Evolutionary conservation across 768 basidiomycete genomes (phyloP), one percentile per base, ranked within the genome.

Genomic region (Lactifluus pinguis): DNA sequence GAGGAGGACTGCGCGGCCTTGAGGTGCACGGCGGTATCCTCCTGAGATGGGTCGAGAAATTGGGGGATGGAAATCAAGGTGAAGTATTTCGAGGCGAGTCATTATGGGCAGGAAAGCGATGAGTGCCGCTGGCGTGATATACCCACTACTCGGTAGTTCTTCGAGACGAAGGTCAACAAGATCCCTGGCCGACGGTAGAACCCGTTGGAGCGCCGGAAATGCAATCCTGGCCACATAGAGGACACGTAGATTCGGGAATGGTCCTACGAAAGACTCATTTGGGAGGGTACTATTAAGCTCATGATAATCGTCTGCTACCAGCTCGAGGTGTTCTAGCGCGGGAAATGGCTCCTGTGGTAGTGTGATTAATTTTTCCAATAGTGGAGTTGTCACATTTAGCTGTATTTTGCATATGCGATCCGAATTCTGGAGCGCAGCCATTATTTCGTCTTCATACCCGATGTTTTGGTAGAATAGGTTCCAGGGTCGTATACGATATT

Each of bases 101-200:
- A 55, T 50, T 6, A 7, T 21, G 2, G 49, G 25, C 39, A 61
- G 47, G 41, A 42, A 44, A 21, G 4, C 9, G 8, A 50, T 10
- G n/a, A 55, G 49, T 1, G 17, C 42, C 19, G 41, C 54, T n/a
- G 25, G 48, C 4, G 60, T 14, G 57, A 51, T 45, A 21, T 44
- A 45, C 25, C 41, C 41, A 10, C n/a, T 10, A 8, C 25, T 39
- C 17, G 53, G 60, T 49, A 61, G 7, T 1, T 19, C 14, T 19
- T 61, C 54, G 29, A 61, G 48, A 15, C 50, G 49, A 38, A 61
- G 49, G 13, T 36, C 48, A 48, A 56, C 36, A 25, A 56, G 47
- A 29, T 49, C 48, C 21, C 17, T 10, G 10, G 53, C 49, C 17
- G 41, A 55, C 17, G 19, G 44, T 15, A 55, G 54, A 15, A 61